Conservation (phyloP, 257 asterid species). For the Solanum neorickii region DNA sequence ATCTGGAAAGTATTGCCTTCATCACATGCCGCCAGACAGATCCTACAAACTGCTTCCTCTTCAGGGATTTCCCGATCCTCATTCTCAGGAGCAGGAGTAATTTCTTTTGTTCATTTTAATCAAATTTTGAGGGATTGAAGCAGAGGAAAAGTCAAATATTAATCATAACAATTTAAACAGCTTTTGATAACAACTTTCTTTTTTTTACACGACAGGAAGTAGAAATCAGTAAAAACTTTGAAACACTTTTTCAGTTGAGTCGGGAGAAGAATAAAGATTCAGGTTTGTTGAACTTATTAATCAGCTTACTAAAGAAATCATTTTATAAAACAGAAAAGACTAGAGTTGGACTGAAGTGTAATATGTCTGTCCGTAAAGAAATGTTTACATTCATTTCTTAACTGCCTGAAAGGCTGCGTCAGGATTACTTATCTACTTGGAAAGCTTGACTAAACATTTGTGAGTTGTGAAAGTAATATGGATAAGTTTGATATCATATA, state of each 20-base stretch:
- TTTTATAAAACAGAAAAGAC: background rate
- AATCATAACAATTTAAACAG: background rate
- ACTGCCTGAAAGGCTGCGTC: background rate
- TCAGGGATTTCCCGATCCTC: conserved; percentile 93
- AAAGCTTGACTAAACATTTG: background rate
- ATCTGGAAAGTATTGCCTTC: conserved; percentile 63
- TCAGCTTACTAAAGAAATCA: background rate
- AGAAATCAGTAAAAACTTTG: background rate
- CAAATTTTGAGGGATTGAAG: background rate
- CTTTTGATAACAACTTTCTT: background rate
- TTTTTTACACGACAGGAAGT: background rate
- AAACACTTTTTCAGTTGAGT: background rate
- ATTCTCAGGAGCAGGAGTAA: conserved; percentile 41
- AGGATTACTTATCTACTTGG: background rate
- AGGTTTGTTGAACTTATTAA: background rate
- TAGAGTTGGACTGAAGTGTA: background rate
- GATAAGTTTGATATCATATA: background rate
- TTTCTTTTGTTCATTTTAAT: conserved; percentile 28
- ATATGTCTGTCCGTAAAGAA: background rate
- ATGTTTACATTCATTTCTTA: background rate
- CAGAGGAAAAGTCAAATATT: background rate
- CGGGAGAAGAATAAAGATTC: background rate
- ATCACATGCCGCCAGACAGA: conserved; percentile 73
- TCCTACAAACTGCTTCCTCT: conserved; percentile 95
- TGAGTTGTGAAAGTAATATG: background rate